A percentile compares a stretch with the other conserved stretches of the same genome.
These are phyloP conservation scores for Cytospora leucostoma DNA, from an alignment of 2,329 filamentous ascomycete genomes.

Conservation along the genomic window DNA sequence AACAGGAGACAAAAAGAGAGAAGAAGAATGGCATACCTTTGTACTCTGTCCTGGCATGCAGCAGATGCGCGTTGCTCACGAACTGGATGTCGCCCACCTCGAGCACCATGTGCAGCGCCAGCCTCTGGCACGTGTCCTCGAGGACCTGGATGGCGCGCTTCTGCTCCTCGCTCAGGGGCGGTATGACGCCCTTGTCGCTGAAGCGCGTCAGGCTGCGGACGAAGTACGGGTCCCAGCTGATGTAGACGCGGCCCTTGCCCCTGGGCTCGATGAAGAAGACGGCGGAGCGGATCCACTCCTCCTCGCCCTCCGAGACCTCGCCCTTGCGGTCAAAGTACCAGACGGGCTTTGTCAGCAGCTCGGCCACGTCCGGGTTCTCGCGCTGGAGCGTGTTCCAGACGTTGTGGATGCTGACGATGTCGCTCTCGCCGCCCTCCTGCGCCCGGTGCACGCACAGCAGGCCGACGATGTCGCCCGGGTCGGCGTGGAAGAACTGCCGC, in stretches of 20 bases:
- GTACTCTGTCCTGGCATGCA: conserved; percentile 82
- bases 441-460: conserved; percentile 79
- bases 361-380: conserved; percentile 76
- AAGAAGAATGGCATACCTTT: conserved; percentile 49
- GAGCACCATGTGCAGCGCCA: conserved; percentile 81
- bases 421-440: conserved; percentile 79
- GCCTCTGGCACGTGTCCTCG: conserved; percentile 72
- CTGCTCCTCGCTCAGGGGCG: conserved; percentile 70
- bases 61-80: conserved; percentile 74
- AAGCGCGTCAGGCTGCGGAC: conserved; percentile 75
- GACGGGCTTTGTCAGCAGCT: conserved; percentile 72
- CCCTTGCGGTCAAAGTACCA: conserved; percentile 96
- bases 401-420: conserved; percentile 75
- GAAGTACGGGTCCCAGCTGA: conserved; percentile 91
- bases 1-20: neutral
- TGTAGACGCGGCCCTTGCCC: conserved; percentile 68
- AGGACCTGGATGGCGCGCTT: conserved; percentile 66
- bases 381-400: conserved; percentile 79
- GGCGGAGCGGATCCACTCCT: conserved; percentile 70
- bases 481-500: conserved; percentile 81
- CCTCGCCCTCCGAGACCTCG: conserved; percentile 72
- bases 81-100: conserved; percentile 90
- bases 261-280: conserved; percentile 77
- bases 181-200: conserved; percentile 64
- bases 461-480: conserved; percentile 81